Evolutionary conservation across 805 yeast species (phyloP).

Genomic region (Teunomyces cretensis): DNA sequence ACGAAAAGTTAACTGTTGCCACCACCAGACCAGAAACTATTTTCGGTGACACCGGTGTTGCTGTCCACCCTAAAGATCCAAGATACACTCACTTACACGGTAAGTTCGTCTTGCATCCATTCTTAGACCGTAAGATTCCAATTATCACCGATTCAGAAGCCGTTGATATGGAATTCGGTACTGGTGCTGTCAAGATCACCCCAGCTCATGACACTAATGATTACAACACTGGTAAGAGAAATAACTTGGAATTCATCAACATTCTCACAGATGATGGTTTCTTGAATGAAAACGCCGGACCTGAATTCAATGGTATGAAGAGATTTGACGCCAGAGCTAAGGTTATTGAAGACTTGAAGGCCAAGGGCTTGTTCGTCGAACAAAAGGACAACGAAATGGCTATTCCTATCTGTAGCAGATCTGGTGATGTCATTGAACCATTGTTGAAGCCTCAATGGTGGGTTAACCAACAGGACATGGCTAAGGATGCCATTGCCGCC

Average conservation of each 20-base stretch:
- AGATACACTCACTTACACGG: conserved; percentile 96
- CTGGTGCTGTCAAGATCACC: conserved; percentile 99
- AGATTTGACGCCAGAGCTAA: conserved; percentile 89
- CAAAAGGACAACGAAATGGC: conserved; percentile 96
- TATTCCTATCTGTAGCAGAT: conserved; percentile 90
- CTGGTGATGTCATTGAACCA: conserved; percentile 97
- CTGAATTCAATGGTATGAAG: conserved; percentile 82
- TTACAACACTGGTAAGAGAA: conserved; percentile 95
- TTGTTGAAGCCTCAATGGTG: conserved; percentile 99
- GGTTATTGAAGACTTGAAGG: conserved; percentile 79
- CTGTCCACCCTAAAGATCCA: conserved; percentile 93
- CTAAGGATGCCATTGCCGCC: conserved; percentile 79
- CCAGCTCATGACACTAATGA: conserved; percentile 99
- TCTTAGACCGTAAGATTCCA: conserved; percentile 80
- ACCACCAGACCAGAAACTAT: conserved; percentile 99
- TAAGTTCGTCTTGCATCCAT: conserved; percentile 86
- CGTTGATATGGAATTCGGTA: conserved; percentile 99
- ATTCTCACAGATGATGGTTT: conserved; percentile 90
- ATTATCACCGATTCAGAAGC: conserved; percentile 88
- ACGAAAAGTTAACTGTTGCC: conserved; percentile 87
- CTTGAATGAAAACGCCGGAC: conserved; percentile 87
- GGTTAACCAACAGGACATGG: conserved; percentile 91
- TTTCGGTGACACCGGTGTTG: conserved; percentile 97
- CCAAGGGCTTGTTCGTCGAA: conserved; percentile 71
- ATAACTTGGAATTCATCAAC: conserved; percentile 81